Percentiles rank a stretch among this genome's conserved stretches.
Evolutionary conservation across 2,329 filamentous ascomycete species (phyloP).

Genomic region (Colletotrichum neosansevieriae): DNA sequence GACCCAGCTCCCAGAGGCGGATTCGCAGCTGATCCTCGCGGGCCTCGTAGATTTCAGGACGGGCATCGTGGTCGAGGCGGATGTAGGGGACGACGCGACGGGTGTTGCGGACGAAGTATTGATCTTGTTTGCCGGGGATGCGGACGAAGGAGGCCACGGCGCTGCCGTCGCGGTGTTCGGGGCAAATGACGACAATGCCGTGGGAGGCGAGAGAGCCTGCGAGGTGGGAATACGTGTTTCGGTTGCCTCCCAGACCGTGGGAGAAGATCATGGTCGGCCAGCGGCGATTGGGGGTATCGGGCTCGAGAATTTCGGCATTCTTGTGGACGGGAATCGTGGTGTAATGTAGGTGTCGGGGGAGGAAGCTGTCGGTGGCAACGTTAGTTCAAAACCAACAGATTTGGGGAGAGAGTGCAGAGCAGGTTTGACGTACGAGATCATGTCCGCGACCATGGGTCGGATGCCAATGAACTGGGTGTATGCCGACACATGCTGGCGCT

Average conservation of each 20-base stretch:
- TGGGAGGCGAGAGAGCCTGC: constrained; percentile 83
- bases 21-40: constrained; percentile 80
- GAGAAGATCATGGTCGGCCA: constrained; percentile 91
- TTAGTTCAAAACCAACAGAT: not conserved
- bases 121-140: constrained; percentile 62
- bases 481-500: constrained; percentile 78
- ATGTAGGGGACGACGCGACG: constrained; percentile 59
- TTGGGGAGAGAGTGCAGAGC: not conserved
- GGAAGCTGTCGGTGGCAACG: constrained; percentile 58
- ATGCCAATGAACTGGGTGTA: constrained; percentile 83
- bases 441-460: constrained; percentile 66
- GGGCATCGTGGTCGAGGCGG: constrained; percentile 71
- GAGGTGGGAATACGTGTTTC: constrained; percentile 88
- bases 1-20: constrained; percentile 81
- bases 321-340: constrained; percentile 79
- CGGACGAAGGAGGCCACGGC: constrained; percentile 80
- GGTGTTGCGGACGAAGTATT: constrained; percentile 50
- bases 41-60: constrained; percentile 72
- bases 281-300: constrained; percentile 61
- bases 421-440: constrained; percentile 66
- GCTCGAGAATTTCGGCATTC: constrained; percentile 73
- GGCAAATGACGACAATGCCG: constrained; percentile 82
- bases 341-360: constrained; percentile 79
- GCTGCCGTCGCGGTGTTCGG: constrained; percentile 87
- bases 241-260: constrained; percentile 83